phyloP scores from a whole-genome alignment of 1,284 basidiomycete species.

The Cryptococcus hybrid region DNA sequence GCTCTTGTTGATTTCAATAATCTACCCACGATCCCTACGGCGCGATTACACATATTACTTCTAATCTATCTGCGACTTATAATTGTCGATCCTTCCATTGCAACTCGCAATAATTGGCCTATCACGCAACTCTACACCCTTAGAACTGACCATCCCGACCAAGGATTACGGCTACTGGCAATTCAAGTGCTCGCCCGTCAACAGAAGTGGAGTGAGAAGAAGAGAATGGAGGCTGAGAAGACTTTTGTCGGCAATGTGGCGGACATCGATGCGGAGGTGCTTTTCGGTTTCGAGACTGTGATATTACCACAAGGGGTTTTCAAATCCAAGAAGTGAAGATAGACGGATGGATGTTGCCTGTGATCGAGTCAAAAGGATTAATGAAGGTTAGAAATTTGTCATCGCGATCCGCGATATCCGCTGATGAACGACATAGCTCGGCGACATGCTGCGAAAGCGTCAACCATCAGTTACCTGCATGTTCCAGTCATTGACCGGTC shows the following conservation, averaged over 20 bases:
- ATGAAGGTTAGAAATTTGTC: constrained; percentile 56
- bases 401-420: background rate
- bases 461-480: background rate
- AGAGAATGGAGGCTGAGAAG: constrained; percentile 64
- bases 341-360: constrained; percentile 77
- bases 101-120: constrained; percentile 64
- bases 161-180: constrained; percentile 65
- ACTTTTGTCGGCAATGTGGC: constrained; percentile 61
- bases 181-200: constrained; percentile 74
- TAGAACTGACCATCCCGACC: constrained; percentile 57
- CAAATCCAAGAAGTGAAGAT: constrained; percentile 48
- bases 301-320: constrained; percentile 7
- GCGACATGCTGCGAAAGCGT: background rate
- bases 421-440: constrained; percentile 7
- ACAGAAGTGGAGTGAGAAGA: constrained; percentile 70
- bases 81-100: constrained; percentile 66
- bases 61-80: constrained; percentile 78
- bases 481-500: constrained; percentile 13
- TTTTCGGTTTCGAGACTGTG: constrained; percentile 21
- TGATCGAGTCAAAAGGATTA: constrained; percentile 63
- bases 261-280: constrained; percentile 57
- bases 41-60: constrained; percentile 63
- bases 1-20: constrained; percentile 22
- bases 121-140: constrained; percentile 53
- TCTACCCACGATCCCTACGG: constrained; percentile 54